Base-by-base conservation (phyloP, 1,284 basidiomycete genomes). In the Athelia sp. region DNA sequence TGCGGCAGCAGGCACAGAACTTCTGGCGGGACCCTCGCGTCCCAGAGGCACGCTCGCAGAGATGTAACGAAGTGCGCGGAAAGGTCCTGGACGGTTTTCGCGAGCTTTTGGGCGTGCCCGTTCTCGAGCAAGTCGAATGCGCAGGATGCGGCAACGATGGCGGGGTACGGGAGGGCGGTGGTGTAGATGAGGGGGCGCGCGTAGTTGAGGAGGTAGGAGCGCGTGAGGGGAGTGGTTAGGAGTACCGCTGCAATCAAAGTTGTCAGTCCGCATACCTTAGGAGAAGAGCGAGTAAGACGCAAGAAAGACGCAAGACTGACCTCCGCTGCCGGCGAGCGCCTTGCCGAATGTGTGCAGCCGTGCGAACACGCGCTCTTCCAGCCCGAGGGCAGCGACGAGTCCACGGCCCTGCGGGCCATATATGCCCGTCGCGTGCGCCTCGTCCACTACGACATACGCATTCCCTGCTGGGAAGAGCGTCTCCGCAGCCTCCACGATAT, bases 111-210 rank as follows among this genome's bases (percentile, higher is more conserved):
- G 0, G 87, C 79, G n/a, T 79, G 79, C 1, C 82, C 82, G 36
- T 87, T 74, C 52, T 80, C 74, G 2, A 97, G 73, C 60, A 92
- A 66, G 58, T 92, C 88, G 64, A 95, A 88, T 0, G 89, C 84
- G 53, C 84, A 85, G 47, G 84, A 76, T 18, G 86, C 78, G 0
- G 89, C 83, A 43, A 92, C 70, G 36, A 94, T 76, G 59, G 82
- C 92, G 15, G 85, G 76, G 54, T 84, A 79, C 50, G 85, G 82
- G 54, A 91, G 75, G 0, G 90, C 81, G 0, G 93, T 96, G 1
- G 91, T 95, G 69, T 91, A 97, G 49, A 96, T 91, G 45, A 98
- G 73, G 3, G 93, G 84, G 26, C 95, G 78, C 0, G 93, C 93
- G 68, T 97, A 98, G 65, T 98, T 98, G 62, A 97, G 73, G 18